A percentile compares a stretch with the other conserved stretches of the same genome.
Conservation (phyloP, 345 rosid genomes). For the Lepidium sativum region DNA sequence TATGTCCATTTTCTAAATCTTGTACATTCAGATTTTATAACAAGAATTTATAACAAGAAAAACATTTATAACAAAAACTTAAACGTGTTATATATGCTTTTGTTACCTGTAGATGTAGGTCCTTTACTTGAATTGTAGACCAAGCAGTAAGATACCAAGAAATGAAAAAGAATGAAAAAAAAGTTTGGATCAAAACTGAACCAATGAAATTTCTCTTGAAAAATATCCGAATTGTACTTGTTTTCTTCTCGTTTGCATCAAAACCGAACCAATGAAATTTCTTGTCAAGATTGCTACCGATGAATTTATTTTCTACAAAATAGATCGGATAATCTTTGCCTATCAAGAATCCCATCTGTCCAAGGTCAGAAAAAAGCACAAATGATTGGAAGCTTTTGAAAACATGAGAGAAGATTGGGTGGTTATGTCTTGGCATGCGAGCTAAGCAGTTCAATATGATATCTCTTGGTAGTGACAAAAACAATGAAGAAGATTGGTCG, state of each 20-base stretch:
- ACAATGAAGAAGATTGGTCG: background rate
- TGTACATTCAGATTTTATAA: too few relatives aligned
- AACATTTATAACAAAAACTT: too few relatives aligned
- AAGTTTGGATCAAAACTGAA: too few relatives aligned
- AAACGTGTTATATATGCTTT: too few relatives aligned
- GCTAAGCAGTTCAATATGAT: conserved; percentile 49
- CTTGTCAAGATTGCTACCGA: background rate
- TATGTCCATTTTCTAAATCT: too few relatives aligned
- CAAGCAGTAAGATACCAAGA: too few relatives aligned
- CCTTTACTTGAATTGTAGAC: too few relatives aligned
- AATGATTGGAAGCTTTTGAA: conserved; percentile 42
- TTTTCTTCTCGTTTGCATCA: background rate
- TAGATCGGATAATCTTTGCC: conserved; percentile 26
- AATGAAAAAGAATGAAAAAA: too few relatives aligned
- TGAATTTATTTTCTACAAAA: background rate
- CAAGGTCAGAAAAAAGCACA: conserved; percentile 43
- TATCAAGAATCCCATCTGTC: conserved; percentile 39
- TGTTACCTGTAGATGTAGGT: too few relatives aligned
- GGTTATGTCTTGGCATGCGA: conserved; percentile 43
- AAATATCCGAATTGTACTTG: conserved; percentile 26
- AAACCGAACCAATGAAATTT: background rate
- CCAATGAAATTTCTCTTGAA: conserved; percentile 18
- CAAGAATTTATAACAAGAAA: too few relatives aligned
- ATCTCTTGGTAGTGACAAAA: conserved; percentile 41
- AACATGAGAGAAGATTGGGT: conserved; percentile 42